Base-by-base conservation (phyloP, 1,284 basidiomycete genomes). In the Ceratobasidium sp. region DNA sequence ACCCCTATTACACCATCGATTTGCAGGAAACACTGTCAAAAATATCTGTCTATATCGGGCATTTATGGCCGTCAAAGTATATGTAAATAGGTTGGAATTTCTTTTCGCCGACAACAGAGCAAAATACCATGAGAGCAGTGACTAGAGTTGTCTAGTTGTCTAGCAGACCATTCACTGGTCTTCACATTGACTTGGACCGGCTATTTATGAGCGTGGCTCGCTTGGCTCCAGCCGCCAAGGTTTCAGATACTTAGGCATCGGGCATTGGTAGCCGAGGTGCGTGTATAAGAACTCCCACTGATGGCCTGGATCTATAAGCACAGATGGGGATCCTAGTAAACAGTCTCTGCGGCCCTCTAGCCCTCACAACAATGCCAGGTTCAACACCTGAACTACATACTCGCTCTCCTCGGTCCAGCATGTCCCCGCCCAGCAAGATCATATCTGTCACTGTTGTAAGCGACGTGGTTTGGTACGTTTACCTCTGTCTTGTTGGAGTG, bases 391-490 rank as follows among this genome's bases (percentile, higher is more conserved):
- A 20, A 0, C 66, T 49, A 51, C 18, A 7, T 53, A 28, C 46
- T 42, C 66, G 15, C 49, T 15, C 1, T 20, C 1, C 56, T 18
- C 26, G 33, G 3, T 23, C 23, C 13, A 56, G 15, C n/a, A 64
- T 63, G 60, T n/a, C 56, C 0, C 49, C 12, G 1, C 20, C 51
- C 3, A 75, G 7, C 23, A 53, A 28, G 13, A 46, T 55, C 3
- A 64, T 75, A 15, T 33, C 42, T 9, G 28, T 75, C 26, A 40
- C 44, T 12, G 60, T 75, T 28, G 53, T 58, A 23, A 75, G 72
- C 28, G 72, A 63, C 40, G 23, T 75, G 2, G 72, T 75, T 15
- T 75, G 72, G 72, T 75, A 9, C 2, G 72, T 23, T 28, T n/a
- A 10, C 40, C 1, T 13, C 23, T 15, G 5, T 26, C 20, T 64